Conservation (phyloP, 1,139 yeast species). For the Yamadazyma diospyri region DNA sequence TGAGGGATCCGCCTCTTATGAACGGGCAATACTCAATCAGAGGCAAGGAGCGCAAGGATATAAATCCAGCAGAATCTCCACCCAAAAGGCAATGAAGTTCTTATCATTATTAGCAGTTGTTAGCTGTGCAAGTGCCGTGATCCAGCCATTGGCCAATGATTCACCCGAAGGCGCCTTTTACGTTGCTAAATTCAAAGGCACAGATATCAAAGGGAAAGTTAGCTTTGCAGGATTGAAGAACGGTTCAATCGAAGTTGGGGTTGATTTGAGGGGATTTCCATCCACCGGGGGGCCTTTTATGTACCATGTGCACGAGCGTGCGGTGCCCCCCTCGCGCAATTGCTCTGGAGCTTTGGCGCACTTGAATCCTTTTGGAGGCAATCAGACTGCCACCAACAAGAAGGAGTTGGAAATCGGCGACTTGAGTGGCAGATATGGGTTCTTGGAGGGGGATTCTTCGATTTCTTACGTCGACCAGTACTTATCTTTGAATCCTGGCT, state of each 20-base stretch:
- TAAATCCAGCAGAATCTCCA: too few species aligned
- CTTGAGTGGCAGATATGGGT: conserved; percentile 42
- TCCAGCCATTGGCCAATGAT: conserved; percentile 20
- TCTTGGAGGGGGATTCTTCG: conserved; percentile 22
- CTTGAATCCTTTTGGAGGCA: conserved; percentile 40
- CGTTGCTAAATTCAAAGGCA: conserved; percentile 15
- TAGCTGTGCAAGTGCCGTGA: conserved; percentile 1
- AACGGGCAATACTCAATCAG: too few species aligned
- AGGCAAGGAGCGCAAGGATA: too few species aligned
- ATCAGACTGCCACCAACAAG: conserved; percentile 21
- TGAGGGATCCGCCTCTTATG: too few species aligned
- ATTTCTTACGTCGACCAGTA: conserved; percentile 31
- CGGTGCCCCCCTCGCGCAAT: conserved; percentile 40
- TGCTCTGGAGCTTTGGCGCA: conserved; percentile 37
- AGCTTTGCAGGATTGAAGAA: conserved; percentile 27
- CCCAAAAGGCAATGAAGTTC: too few species aligned
- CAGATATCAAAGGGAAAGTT: conserved; percentile 27
- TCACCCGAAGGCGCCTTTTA: conserved; percentile 15
- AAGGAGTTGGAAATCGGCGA: conserved; percentile 38
- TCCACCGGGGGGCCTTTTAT: conserved; percentile 16
- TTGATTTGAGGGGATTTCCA: conserved; percentile 34
- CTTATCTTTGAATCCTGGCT: conserved; percentile 34
- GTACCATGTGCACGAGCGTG: conserved; percentile 38
- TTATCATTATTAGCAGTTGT: too few species aligned
- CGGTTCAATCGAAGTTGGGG: conserved; percentile 32